These are phyloP conservation scores for Heliophila coronopifolia DNA, from an alignment of 441 rosid genomes.

Conservation along the genomic window DNA sequence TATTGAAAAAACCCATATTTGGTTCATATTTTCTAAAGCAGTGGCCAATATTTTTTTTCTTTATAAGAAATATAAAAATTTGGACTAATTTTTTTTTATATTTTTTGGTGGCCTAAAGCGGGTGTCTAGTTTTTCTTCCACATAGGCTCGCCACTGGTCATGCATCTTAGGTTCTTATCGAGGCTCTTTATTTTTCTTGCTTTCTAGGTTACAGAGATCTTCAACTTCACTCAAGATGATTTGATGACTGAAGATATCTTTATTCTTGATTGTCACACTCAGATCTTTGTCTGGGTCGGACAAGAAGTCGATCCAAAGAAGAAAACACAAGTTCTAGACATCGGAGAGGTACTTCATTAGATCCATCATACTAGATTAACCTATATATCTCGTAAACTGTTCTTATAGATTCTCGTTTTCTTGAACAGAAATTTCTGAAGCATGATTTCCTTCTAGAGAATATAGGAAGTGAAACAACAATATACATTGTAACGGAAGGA, in stretches of 20 bases:
- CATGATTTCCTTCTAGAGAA: conserved; percentile 73
- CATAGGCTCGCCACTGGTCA: too few relatives aligned
- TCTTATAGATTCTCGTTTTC: conserved; percentile 12
- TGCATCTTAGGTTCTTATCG: conserved; percentile 1
- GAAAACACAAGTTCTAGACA: conserved; percentile 51
- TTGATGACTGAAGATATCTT: conserved; percentile 92
- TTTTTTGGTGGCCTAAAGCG: too few relatives aligned
- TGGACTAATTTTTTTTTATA: too few relatives aligned
- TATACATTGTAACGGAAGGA: conserved; percentile 75
- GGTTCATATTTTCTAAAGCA: too few relatives aligned
- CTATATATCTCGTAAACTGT: background rate
- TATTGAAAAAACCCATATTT: too few relatives aligned
- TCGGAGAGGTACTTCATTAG: conserved; percentile 67
- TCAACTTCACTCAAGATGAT: conserved; percentile 84
- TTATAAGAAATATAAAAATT: too few relatives aligned
- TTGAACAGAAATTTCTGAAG: conserved; percentile 70
- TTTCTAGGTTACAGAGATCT: conserved; percentile 68
- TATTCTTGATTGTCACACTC: conserved; percentile 78
- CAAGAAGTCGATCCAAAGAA: conserved; percentile 72
- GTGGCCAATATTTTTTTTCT: too few relatives aligned
- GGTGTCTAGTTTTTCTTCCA: too few relatives aligned
- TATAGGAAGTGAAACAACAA: conserved; percentile 58
- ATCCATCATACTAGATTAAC: conserved; percentile 8
- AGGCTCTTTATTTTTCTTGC: background rate
- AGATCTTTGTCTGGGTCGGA: conserved; percentile 93